phyloP scores from a whole-genome alignment of 495 filamentous ascomycete species.

The Trypethelium eluteriae region DNA sequence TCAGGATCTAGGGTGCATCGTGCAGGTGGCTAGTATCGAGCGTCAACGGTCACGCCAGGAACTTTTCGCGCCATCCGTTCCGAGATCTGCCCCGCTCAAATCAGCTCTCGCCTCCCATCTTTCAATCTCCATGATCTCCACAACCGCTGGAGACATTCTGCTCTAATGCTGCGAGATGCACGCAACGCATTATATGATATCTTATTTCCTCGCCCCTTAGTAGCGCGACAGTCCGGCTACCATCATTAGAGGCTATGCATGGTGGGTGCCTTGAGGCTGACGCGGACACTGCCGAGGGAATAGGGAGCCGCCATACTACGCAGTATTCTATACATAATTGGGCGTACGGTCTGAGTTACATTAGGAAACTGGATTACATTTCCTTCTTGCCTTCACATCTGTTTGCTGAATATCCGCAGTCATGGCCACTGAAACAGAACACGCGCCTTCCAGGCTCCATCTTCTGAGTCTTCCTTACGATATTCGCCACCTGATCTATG shows the following conservation, averaged over 20 bases:
- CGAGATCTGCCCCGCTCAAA: background rate
- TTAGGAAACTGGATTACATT: background rate
- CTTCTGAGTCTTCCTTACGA: slow-evolving; percentile 21
- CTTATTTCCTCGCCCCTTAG: background rate
- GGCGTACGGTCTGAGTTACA: no score
- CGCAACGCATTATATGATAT: no score
- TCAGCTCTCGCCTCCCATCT: no score
- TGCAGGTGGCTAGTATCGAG: no score
- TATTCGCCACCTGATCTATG: slow-evolving; percentile 23
- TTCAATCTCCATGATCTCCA: background rate
- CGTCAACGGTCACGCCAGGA: no score
- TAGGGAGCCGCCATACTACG: no score
- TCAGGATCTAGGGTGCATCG: no score
- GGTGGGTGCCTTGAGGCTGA: background rate
- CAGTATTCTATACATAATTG: no score
- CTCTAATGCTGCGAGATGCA: no score
- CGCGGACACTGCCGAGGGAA: background rate
- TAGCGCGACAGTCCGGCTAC: background rate
- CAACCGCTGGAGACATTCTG: background rate
- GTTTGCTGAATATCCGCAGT: background rate
- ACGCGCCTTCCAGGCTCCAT: background rate
- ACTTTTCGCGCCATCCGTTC: background rate
- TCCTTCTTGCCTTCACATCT: background rate
- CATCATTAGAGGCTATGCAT: background rate
- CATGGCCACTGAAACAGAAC: background rate